These are phyloP conservation scores for Fusarium papillatum DNA, from an alignment of 2,329 filamentous ascomycete species.

Conservation along the genomic window DNA sequence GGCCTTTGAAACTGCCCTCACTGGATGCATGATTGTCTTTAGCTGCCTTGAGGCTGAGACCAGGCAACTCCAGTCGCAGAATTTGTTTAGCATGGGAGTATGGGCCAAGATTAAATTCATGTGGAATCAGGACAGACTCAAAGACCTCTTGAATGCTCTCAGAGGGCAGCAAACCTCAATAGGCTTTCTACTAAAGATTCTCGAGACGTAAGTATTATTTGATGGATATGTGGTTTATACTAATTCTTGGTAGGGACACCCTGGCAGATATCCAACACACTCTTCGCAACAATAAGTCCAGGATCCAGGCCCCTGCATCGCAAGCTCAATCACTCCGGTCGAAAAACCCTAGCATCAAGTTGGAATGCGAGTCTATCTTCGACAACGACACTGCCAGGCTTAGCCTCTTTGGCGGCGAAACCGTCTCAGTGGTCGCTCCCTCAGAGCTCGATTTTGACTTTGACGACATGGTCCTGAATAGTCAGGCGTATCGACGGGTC, in stretches of 20 bases:
- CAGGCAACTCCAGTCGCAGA: neutral
- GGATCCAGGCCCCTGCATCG: neutral
- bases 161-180: slow-evolving; percentile 3
- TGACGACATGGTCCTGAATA: slow-evolving; percentile 4
- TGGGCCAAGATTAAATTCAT: slow-evolving; percentile 16
- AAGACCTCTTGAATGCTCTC: neutral
- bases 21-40: slow-evolving; percentile 13
- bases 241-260: neutral
- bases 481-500: neutral
- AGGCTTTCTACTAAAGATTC: neutral
- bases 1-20: neutral
- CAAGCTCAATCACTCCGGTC: slow-evolving; percentile 8
- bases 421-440: neutral
- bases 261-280: neutral
- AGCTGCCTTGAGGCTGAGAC: slow-evolving; percentile 13
- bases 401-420: neutral
- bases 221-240: neutral
- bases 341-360: neutral
- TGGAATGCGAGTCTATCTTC: neutral
- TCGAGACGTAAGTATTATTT: neutral
- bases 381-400: neutral
- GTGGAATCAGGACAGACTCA: slow-evolving; percentile 12
- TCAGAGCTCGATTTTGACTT: slow-evolving; percentile 14
- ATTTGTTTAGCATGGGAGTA: neutral
- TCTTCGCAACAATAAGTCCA: neutral